Percentiles rank a stretch among this genome's conserved stretches.
These are phyloP conservation scores for Cryptococcus amylolentus DNA, from an alignment of 1,284 basidiomycete genomes.

Conservation along the genomic window DNA sequence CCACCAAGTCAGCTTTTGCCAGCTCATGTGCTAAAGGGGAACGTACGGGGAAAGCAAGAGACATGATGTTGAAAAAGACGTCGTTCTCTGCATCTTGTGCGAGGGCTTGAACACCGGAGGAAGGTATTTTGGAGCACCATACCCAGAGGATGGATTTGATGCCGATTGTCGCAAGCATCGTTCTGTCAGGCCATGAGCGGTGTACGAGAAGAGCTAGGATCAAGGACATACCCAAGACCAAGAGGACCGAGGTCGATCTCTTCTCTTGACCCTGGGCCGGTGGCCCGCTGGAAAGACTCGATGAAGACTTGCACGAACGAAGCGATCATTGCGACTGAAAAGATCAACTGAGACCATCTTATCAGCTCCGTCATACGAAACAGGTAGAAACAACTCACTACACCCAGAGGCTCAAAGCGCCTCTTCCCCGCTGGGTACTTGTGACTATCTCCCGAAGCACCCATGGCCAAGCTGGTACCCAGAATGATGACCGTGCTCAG, in stretches of 20 bases:
- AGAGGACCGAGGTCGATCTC: slow-evolving; percentile 43
- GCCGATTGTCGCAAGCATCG: slow-evolving; percentile 57
- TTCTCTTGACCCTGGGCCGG: slow-evolving; percentile 27
- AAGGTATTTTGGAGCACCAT: slow-evolving; percentile 48
- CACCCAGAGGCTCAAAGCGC: slow-evolving; percentile 53
- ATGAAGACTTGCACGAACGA: slow-evolving; percentile 54
- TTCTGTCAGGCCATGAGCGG: slow-evolving; percentile 18
- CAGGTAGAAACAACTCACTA: slow-evolving; percentile 24
- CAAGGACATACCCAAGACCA: slow-evolving; percentile 38
- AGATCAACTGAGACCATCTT: slow-evolving; percentile 44
- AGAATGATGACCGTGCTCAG: slow-evolving; percentile 54
- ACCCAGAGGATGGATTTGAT: slow-evolving; percentile 54
- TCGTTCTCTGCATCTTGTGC: slow-evolving; percentile 57
- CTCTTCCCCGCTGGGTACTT: slow-evolving; percentile 55
- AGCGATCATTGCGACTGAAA: slow-evolving; percentile 59
- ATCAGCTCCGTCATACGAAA: background rate
- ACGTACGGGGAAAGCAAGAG: slow-evolving; percentile 55
- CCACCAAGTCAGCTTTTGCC: background rate
- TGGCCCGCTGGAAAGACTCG: slow-evolving; percentile 50
- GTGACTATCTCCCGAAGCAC: slow-evolving; percentile 40
- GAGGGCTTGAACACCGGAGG: slow-evolving; percentile 48
- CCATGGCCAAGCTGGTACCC: slow-evolving; percentile 46
- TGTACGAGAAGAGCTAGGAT: background rate
- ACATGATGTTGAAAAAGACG: slow-evolving; percentile 56
- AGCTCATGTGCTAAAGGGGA: slow-evolving; percentile 3